Percentiles rank a stretch among this genome's conserved stretches.
These are phyloP conservation scores for Gentiana macrophylla DNA, from an alignment of 257 asterid species.

Conservation along the genomic window DNA sequence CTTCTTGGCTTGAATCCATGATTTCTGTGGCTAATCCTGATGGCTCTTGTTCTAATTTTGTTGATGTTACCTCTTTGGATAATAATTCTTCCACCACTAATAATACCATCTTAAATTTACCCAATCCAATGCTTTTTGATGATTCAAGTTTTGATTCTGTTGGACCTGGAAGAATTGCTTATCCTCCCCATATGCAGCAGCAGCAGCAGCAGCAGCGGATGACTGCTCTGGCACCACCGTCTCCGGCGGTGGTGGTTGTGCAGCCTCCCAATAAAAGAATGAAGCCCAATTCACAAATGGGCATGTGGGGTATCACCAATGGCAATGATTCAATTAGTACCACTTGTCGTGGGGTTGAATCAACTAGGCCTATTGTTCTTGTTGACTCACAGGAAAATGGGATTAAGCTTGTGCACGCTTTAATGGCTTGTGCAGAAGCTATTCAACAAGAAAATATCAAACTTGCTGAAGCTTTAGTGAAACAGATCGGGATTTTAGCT, in stretches of 20 bases:
- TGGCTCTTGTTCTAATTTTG: slow-evolving; percentile 19
- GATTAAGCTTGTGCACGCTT: slow-evolving; percentile 58
- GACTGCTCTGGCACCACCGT: too few relatives aligned
- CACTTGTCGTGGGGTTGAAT: slow-evolving; percentile 1
- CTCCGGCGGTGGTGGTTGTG: not conserved
- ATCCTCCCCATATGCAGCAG: slow-evolving; percentile 16
- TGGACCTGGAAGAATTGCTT: slow-evolving; percentile 68
- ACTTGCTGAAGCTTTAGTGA: slow-evolving; percentile 60
- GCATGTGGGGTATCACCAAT: slow-evolving; percentile 8
- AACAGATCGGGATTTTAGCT: slow-evolving; percentile 57
- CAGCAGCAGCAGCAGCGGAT: too few relatives aligned
- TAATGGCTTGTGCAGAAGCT: slow-evolving; percentile 91
- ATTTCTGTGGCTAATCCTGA: slow-evolving; percentile 45
- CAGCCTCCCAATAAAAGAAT: slow-evolving; percentile 40
- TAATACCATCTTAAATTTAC: not conserved
- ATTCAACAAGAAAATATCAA: slow-evolving; percentile 53
- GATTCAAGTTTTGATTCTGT: slow-evolving; percentile 64
- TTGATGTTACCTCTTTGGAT: slow-evolving; percentile 13
- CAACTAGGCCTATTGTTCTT: slow-evolving; percentile 44
- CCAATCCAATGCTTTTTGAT: slow-evolving; percentile 9
- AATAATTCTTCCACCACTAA: slow-evolving; percentile 3
- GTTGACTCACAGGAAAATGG: slow-evolving; percentile 89
- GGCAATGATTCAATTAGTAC: too few relatives aligned
- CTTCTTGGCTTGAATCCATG: slow-evolving; percentile 80
- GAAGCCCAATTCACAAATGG: slow-evolving; percentile 17